A percentile compares a stretch with the other conserved stretches of the same genome.
Conservation (phyloP, 176 grass and related monocot genomes). For the Musa troglodytarum region DNA sequence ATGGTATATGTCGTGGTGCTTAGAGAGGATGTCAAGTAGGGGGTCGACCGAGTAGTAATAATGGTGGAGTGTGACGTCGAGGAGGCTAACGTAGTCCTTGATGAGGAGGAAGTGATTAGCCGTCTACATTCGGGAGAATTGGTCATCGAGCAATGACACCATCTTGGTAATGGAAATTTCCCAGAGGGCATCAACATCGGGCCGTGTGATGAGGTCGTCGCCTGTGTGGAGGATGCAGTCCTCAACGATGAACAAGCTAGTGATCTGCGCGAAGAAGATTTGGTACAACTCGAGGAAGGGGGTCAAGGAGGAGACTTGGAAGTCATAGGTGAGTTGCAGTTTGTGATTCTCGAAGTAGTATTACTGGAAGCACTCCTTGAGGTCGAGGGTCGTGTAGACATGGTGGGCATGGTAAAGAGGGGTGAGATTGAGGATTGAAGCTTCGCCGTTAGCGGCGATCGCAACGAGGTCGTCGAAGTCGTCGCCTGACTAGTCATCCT, state of each 20-base stretch:
- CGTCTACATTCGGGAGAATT: conserved; percentile 83
- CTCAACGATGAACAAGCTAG: conserved; percentile 81
- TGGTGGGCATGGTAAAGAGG: conserved; percentile 81
- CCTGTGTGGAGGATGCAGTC: conserved; percentile 72
- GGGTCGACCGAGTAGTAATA: conserved; percentile 75
- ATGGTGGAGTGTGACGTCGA: conserved; percentile 55
- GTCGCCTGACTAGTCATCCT: background rate
- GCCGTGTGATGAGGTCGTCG: conserved; percentile 59
- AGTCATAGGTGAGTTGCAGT: conserved; percentile 79
- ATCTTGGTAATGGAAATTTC: conserved; percentile 70
- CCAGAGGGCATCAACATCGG: conserved; percentile 75
- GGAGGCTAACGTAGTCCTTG: conserved; percentile 68
- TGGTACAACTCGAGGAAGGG: conserved; percentile 91
- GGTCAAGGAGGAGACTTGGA: conserved; percentile 64
- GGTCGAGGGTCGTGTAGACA: conserved; percentile 53
- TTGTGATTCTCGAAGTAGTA: conserved; percentile 90
- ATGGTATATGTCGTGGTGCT: conserved; percentile 81
- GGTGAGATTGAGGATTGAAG: conserved; percentile 57
- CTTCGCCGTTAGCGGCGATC: conserved; percentile 26
- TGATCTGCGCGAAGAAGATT: conserved; percentile 80
- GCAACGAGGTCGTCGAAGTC: conserved; percentile 55
- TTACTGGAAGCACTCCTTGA: conserved; percentile 60
- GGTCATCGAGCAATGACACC: conserved; percentile 14
- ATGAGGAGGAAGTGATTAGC: conserved; percentile 82
- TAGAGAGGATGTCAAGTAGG: conserved; percentile 66